A percentile compares a stretch with the other conserved stretches of the same genome.
Evolutionary conservation across 768 basidiomycete genomes (phyloP).

Genomic region (Lactifluus hygrophoroides): DNA sequence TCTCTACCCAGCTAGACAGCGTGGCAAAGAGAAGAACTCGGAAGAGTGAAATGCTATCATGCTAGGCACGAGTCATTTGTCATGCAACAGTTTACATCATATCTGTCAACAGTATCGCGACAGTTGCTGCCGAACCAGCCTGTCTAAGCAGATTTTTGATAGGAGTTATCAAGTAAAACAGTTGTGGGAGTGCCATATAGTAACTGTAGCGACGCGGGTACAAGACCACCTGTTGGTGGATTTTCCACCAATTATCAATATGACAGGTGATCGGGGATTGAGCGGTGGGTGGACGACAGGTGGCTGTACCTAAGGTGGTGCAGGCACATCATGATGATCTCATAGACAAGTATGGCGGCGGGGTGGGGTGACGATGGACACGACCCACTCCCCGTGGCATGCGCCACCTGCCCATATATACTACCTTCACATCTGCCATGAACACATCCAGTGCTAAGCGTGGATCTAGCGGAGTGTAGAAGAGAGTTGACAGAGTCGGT

Average conservation of each 20-base stretch:
- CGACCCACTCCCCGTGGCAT: constrained; percentile 68
- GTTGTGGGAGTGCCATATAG: not conserved
- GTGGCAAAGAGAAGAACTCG: not conserved
- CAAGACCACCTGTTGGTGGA: no score
- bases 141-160: not conserved
- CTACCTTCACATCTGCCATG: constrained; percentile 28
- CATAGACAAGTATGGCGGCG: no score
- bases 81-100: not conserved
- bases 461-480: constrained; percentile 58
- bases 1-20: not conserved
- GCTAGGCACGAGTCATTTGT: not conserved
- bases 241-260: no score
- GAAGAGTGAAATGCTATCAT: not conserved
- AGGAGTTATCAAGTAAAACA: not conserved
- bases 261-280: no score
- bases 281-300: no score
- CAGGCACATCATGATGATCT: not conserved
- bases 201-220: no score
- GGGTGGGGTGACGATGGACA: constrained; percentile 39
- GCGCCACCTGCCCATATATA: constrained; percentile 39
- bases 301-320: not conserved
- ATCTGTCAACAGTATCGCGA: not conserved
- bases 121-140: not conserved
- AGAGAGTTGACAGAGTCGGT: no score
- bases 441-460: constrained; percentile 17